Percentiles rank a stretch among this genome's conserved stretches.
phyloP scores from a whole-genome alignment of 306 rosid species.

The Ormosia emarginata region DNA sequence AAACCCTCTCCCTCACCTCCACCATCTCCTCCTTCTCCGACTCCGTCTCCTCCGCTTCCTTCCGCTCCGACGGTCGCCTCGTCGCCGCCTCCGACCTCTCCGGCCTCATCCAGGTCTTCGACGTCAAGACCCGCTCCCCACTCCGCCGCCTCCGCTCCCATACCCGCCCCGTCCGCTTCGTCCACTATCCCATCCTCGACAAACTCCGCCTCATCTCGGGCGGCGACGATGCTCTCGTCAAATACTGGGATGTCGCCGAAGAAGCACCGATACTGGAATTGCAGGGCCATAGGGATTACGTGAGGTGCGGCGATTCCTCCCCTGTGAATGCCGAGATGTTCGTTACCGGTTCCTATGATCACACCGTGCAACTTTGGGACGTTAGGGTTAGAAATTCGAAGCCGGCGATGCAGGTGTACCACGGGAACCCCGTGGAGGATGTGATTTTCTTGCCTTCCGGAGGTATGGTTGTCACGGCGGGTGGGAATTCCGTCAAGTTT shows the following conservation, averaged over 20 bases:
- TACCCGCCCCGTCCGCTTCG: slow-evolving; percentile 71
- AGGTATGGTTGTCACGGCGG: slow-evolving; percentile 78
- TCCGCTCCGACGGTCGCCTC: slow-evolving; percentile 74
- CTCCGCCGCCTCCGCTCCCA: slow-evolving; percentile 73
- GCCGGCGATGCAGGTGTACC: slow-evolving; percentile 51
- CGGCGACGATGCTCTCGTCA: slow-evolving; percentile 81
- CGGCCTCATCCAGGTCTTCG: slow-evolving; percentile 73
- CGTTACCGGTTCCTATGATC: slow-evolving; percentile 85
- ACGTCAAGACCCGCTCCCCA: slow-evolving; percentile 50
- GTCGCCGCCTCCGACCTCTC: slow-evolving; percentile 80
- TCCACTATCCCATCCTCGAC: slow-evolving; percentile 60
- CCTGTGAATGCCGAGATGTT: slow-evolving; percentile 59
- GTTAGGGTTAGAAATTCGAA: slow-evolving; percentile 54
- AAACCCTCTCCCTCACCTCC: slow-evolving; percentile 45
- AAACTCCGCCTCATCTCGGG: slow-evolving; percentile 82
- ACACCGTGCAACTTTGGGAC: slow-evolving; percentile 85
- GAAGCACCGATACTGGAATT: slow-evolving; percentile 39
- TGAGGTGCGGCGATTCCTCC: slow-evolving; percentile 83
- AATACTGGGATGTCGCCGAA: slow-evolving; percentile 79
- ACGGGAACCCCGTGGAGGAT: slow-evolving; percentile 79
- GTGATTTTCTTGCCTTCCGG: slow-evolving; percentile 73
- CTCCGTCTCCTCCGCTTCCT: slow-evolving; percentile 66
- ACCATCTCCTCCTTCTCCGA: slow-evolving; percentile 61
- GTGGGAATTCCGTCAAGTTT: slow-evolving; percentile 75
- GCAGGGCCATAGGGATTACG: slow-evolving; percentile 74